Base-by-base conservation (phyloP, 306 rosid genomes). In the Malus asiatica region DNA sequence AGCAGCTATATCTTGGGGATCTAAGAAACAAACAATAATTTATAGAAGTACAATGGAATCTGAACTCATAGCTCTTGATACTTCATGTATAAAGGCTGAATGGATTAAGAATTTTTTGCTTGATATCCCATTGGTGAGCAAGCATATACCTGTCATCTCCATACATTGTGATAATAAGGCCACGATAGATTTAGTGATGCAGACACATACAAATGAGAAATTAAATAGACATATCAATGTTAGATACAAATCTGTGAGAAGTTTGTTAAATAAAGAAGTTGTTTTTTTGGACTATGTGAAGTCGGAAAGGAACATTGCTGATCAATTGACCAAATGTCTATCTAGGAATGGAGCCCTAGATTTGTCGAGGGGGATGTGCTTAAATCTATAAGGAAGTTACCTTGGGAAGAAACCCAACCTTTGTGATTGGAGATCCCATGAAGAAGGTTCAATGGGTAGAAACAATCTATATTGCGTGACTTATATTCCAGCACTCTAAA, bases 381-480 rank as follows among this genome's bases (percentile, higher is more conserved):
- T 22, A 68, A 68, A 22, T 57, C 40, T 35, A 25, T n/a, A 68
- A 68, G 57, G 57, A 45, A 51, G 53, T 46, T 19, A 14, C 11
- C 59, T 61, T 25, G 1, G 44, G 38, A 22, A 4, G 55, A n/a
- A 9, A 59, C 68, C 12, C 40, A 73, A 59, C 27, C 59, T 74
- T 11, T 74, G 25, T 74, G 59, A 61, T 44, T 18, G 8, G 7
- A 40, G 70, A 74, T 45, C 58, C 59, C n/a, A 44, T 29, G 30
- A 74, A 11, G 25, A 3, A 59, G 30, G 68, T 73, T 59, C 13
- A 59, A 73, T 73, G 68, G 77, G 68, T 73, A 73, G 3, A 59
- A 60, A 40, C 25, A 70, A 44, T 68, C 10, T 40, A 62, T 14
- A 62, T 14, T 12, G 66, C 0, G 1, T 62, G 11, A 62, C 38